Evolutionary conservation across 2,329 filamentous ascomycete genomes (phyloP).

Genomic region (Mycosphaerella arachidis): DNA sequence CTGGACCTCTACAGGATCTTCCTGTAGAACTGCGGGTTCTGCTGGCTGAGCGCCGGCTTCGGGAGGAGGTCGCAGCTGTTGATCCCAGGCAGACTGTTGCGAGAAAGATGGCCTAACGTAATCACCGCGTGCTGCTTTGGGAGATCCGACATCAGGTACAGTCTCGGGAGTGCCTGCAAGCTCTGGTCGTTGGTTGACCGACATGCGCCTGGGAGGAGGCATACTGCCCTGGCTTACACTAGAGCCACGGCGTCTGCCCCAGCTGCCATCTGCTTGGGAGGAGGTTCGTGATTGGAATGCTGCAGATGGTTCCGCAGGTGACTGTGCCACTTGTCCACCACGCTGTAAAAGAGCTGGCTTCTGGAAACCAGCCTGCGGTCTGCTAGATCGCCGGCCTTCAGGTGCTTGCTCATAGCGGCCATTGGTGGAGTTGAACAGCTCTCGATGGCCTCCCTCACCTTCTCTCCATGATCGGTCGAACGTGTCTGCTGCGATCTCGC

Average conservation of each 20-base stretch:
- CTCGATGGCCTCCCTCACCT: constrained; percentile 58
- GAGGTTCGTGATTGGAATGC: constrained; percentile 77
- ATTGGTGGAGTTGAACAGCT: constrained; percentile 92
- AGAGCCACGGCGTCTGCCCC: constrained; percentile 71
- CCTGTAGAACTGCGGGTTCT: constrained; percentile 27
- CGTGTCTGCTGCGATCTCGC: constrained; percentile 90
- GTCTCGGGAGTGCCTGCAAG: constrained; percentile 21
- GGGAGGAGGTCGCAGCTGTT: constrained; percentile 30
- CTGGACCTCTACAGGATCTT: constrained; percentile 62
- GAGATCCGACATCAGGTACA: constrained; percentile 12
- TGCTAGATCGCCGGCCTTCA: constrained; percentile 66
- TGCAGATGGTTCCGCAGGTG: constrained; percentile 75
- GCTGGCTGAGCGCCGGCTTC: constrained; percentile 6
- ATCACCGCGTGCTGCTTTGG: constrained; percentile 17
- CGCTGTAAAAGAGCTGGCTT: constrained; percentile 78
- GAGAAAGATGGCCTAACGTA: constrained; percentile 22
- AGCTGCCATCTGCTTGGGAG: constrained; percentile 58
- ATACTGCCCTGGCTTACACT: constrained; percentile 87
- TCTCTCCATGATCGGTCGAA: constrained; percentile 86
- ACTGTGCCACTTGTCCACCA: constrained; percentile 56
- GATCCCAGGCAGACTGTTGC: constrained; percentile 31
- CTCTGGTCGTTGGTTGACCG: constrained; percentile 44
- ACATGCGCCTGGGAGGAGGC: constrained; percentile 60
- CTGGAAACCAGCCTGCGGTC: constrained; percentile 62
- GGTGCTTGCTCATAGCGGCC: constrained; percentile 85